Percentiles rank a stretch among this genome's conserved stretches.
phyloP scores from a whole-genome alignment of 2,329 filamentous ascomycete genomes.

The Cladophialophora exuberans region DNA sequence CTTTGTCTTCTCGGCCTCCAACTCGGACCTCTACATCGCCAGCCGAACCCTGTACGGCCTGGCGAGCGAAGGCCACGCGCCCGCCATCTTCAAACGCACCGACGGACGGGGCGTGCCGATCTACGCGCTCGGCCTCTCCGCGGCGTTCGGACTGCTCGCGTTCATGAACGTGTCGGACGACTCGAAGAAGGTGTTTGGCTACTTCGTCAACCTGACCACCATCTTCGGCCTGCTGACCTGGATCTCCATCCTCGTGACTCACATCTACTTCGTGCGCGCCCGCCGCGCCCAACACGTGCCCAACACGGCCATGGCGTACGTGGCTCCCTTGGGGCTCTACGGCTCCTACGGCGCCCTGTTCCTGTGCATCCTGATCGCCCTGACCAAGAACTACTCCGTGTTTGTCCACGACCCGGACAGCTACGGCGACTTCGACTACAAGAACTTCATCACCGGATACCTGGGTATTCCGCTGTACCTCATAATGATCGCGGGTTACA shows the following conservation, averaged over 20 bases:
- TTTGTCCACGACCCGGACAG: slow-evolving; percentile 57
- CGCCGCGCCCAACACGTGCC: slow-evolving; percentile 64
- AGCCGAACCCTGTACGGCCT: slow-evolving; percentile 68
- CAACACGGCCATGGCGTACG: slow-evolving; percentile 62
- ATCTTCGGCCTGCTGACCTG: slow-evolving; percentile 68
- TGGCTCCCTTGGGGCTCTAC: slow-evolving; percentile 70
- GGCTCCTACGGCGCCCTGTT: slow-evolving; percentile 70
- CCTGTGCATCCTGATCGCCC: slow-evolving; percentile 72
- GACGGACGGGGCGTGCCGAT: slow-evolving; percentile 73
- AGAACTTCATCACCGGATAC: slow-evolving; percentile 77
- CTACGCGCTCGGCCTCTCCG: slow-evolving; percentile 64
- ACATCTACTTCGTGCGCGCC: slow-evolving; percentile 68
- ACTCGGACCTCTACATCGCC: slow-evolving; percentile 60
- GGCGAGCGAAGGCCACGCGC: slow-evolving; percentile 71
- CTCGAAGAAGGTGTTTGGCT: slow-evolving; percentile 61
- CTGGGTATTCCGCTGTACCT: slow-evolving; percentile 76
- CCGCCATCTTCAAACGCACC: slow-evolving; percentile 70
- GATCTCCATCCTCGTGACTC: slow-evolving; percentile 69
- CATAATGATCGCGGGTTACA: slow-evolving; percentile 69
- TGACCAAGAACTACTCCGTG: slow-evolving; percentile 82
- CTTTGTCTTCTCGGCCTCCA: slow-evolving; percentile 61
- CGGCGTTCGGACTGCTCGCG: slow-evolving; percentile 67
- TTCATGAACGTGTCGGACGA: slow-evolving; percentile 67
- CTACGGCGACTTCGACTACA: slow-evolving; percentile 67
- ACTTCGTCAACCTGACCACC: slow-evolving; percentile 70